Conservation (phyloP, 805 yeast genomes). For the Cyberlindnera lachancei region DNA sequence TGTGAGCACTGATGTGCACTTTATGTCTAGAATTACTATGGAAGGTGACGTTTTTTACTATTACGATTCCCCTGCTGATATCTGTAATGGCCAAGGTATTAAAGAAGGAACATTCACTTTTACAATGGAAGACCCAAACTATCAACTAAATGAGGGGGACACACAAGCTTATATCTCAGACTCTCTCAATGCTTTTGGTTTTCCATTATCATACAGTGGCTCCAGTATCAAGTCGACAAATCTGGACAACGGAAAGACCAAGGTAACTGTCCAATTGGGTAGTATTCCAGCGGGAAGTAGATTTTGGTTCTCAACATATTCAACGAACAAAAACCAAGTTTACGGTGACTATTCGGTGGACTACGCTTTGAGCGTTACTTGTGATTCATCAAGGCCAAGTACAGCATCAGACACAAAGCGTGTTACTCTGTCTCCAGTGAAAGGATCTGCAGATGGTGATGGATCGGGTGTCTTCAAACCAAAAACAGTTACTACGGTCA, state of each 20-base stretch:
- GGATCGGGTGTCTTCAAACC: neutral
- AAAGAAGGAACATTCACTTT: conserved; percentile 6
- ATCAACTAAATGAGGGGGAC: neutral
- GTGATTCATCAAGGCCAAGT: neutral
- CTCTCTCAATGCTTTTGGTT: conserved; percentile 3
- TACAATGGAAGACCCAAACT: neutral
- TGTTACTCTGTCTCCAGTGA: neutral
- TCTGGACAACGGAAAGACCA: neutral
- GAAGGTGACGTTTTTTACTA: conserved; percentile 10
- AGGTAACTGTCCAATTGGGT: conserved; percentile 4
- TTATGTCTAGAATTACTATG: conserved; percentile 9
- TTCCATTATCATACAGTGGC: neutral
- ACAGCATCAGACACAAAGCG: neutral
- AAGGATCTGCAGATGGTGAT: neutral
- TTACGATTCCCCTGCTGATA: conserved; percentile 2
- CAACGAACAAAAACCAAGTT: neutral
- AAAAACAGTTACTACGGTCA: neutral
- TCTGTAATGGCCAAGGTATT: conserved; percentile 4
- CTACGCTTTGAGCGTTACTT: neutral
- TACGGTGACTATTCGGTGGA: neutral
- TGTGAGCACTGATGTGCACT: neutral
- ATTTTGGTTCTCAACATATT: conserved; percentile 6
- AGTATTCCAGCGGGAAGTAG: conserved; percentile 6
- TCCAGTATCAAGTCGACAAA: neutral
- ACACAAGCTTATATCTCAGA: conserved; percentile 1